These are phyloP conservation scores for Graphium sp. DNA, from an alignment of 2,329 filamentous ascomycete species.

Conservation along the genomic window DNA sequence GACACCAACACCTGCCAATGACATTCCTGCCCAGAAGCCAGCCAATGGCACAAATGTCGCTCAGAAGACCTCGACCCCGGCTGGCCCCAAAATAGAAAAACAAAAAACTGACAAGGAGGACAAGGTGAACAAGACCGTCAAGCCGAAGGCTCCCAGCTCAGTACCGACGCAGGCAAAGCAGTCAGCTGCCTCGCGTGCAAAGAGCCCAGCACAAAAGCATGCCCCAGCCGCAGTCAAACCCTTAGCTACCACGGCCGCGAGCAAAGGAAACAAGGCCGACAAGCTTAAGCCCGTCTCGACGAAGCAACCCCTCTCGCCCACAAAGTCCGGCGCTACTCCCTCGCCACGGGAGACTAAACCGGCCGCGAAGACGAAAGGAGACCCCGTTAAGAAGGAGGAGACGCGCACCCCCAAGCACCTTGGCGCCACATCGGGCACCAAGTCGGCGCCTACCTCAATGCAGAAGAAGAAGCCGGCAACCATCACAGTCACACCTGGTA, in stretches of 20 bases:
- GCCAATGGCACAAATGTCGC: too few species aligned
- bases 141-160: too few species aligned
- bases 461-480: constrained; percentile 17
- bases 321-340: constrained; percentile 20
- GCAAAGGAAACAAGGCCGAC: constrained; percentile 7
- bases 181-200: constrained; percentile 7
- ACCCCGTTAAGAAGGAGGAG: too few species aligned
- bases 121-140: background rate
- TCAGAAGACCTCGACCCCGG: background rate
- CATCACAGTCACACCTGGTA: constrained; percentile 20
- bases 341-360: background rate
- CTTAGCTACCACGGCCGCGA: background rate
- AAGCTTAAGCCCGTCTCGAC: constrained; percentile 7
- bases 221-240: background rate
- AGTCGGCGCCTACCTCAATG: constrained; percentile 3
- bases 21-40: too few species aligned
- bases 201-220: background rate
- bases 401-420: too few species aligned
- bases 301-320: constrained; percentile 17
- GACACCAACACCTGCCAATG: too few species aligned
- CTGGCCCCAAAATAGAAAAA: background rate
- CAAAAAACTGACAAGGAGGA: too few species aligned
- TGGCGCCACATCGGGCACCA: background rate
- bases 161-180: constrained; percentile 9
- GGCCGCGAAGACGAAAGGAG: too few species aligned